phyloP scores from a whole-genome alignment of 768 basidiomycete species.

The Collybia sordida region DNA sequence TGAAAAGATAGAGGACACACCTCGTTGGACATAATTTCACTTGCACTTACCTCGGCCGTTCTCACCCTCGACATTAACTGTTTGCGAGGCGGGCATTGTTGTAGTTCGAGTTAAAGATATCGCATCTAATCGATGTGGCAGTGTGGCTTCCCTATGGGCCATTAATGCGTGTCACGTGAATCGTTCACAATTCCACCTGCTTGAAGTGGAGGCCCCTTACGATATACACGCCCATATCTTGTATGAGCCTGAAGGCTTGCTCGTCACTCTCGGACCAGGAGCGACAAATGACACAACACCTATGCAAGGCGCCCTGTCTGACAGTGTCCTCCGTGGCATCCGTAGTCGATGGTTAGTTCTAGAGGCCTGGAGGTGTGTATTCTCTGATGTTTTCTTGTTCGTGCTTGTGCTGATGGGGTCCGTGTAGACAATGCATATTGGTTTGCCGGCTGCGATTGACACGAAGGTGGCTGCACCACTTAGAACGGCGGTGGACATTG shows the following conservation, averaged over 20 bases:
- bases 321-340: slow-evolving; percentile 88
- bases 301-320: slow-evolving; percentile 96
- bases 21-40: too few relatives aligned
- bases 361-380: slow-evolving; percentile 88
- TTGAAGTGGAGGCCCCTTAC: slow-evolving; percentile 98
- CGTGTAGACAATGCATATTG: slow-evolving; percentile 93
- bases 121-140: too few relatives aligned
- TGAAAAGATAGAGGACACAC: too few relatives aligned
- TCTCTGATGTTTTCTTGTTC: slow-evolving; percentile 4
- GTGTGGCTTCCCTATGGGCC: too few relatives aligned
- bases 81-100: too few relatives aligned
- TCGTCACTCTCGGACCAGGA: slow-evolving; percentile 97
- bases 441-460: slow-evolving; percentile 91
- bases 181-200: slow-evolving; percentile 93
- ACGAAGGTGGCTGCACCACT: slow-evolving; percentile 95
- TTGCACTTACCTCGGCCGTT: too few relatives aligned
- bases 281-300: slow-evolving; percentile 98
- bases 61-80: too few relatives aligned
- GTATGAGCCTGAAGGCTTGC: slow-evolving; percentile 95
- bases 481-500: slow-evolving; percentile 93
- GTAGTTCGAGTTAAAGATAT: too few relatives aligned
- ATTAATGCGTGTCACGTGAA: too few relatives aligned
- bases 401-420: slow-evolving; percentile 4
- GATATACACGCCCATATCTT: slow-evolving; percentile 98
- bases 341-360: slow-evolving; percentile 86